Evolutionary conservation across 1,284 basidiomycete species (phyloP).

Genomic region (Irpex sp.): DNA sequence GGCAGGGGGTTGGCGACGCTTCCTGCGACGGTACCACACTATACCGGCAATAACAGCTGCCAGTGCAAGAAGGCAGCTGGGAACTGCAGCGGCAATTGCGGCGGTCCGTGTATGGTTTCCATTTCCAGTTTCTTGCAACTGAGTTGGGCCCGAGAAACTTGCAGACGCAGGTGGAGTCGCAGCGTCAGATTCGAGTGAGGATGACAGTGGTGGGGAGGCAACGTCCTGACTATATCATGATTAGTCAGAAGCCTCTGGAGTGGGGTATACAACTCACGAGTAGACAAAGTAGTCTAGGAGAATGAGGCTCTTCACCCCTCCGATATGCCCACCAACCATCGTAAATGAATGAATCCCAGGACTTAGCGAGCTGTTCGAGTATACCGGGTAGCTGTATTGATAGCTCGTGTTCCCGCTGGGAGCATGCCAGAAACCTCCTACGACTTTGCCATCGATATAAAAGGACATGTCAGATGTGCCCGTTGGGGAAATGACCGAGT

Average conservation of each 20-base stretch:
- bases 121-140: not conserved
- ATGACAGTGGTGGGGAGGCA: too few species aligned
- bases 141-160: not conserved
- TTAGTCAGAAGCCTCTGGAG: not conserved
- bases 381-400: not conserved
- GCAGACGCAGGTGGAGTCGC: too few species aligned
- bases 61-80: not conserved
- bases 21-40: not conserved
- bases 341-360: slow-evolving; percentile 6
- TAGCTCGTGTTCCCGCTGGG: not conserved
- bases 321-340: slow-evolving; percentile 14
- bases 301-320: slow-evolving; percentile 13
- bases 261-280: slow-evolving; percentile 10
- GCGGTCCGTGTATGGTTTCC: not conserved
- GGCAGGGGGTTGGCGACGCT: not conserved
- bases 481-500: not conserved
- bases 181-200: too few species aligned
- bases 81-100: not conserved
- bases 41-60: not conserved
- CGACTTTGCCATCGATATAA: not conserved
- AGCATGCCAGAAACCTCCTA: not conserved
- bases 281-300: slow-evolving; percentile 22
- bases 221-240: not conserved
- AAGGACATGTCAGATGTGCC: not conserved
- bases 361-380: not conserved